phyloP scores from a whole-genome alignment of 768 basidiomycete species.

The Kwoniella botswanensis region DNA sequence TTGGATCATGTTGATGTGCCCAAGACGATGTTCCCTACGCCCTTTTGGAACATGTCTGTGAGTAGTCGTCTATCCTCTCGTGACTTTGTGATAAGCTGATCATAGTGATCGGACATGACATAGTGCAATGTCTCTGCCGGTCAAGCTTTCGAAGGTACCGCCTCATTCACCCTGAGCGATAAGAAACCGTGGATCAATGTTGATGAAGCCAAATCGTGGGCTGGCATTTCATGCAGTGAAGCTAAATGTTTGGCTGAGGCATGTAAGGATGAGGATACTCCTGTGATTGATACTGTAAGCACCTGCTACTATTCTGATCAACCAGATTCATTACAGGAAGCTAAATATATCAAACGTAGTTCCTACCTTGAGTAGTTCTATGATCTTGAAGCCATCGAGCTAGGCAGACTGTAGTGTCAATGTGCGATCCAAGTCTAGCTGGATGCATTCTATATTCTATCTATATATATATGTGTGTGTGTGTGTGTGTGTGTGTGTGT shows the following conservation, averaged over 20 bases:
- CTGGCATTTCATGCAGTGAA: conserved; percentile 1
- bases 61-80: background rate
- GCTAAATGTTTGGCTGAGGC: conserved; percentile 1
- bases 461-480: no score
- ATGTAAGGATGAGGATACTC: conserved; percentile 1
- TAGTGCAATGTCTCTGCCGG: background rate
- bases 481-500: background rate
- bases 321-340: background rate
- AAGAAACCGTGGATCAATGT: conserved; percentile 3
- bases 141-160: background rate
- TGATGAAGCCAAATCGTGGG: background rate
- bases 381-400: background rate
- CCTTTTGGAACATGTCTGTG: conserved; percentile 3
- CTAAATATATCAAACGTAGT: background rate
- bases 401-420: no score
- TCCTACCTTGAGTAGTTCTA: background rate
- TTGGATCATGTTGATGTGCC: background rate
- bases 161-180: background rate
- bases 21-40: background rate
- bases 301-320: background rate
- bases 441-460: no score
- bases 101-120: background rate
- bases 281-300: conserved; percentile 1
- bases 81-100: background rate
- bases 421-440: no score